Base-by-base conservation (phyloP, 306 rosid species). In the Aeschynomene evenia region DNA sequence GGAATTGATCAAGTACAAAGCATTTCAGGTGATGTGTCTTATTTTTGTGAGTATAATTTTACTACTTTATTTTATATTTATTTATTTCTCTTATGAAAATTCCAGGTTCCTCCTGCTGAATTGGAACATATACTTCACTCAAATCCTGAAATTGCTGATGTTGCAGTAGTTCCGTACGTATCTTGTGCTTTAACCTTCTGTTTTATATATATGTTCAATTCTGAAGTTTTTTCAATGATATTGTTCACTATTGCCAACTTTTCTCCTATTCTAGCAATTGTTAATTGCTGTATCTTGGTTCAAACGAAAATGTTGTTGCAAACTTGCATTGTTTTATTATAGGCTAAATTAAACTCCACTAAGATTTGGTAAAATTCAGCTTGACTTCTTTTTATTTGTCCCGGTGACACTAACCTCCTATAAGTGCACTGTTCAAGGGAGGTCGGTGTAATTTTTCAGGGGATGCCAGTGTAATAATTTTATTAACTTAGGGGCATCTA, bases 1-100 rank as follows among this genome's bases (percentile, higher is more conserved):
- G 84, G 98, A 94, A 68, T 80, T 94, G 88, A 94, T 94, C 66
- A 88, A 94, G 76, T 94, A 90, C 86, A 94, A 90, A 74, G 98
- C 80, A 24, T 90, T 88, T 88, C 97, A 91, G 91, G 97, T 94
- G 74, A 86, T 29, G 46, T 22, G 56, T 77, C 51, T 2, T 19
- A 37, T n/a, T 24, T 39, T 74, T 61, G 40, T 10, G 9, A 4
- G 50, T 46, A 2, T 39, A 16, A 22, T 50, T 76, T 53, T 51
- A 49, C 12, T 52, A 9, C 3, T 45, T 12, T n/a, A n/a, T 3
- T 15, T 2, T n/a, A 16, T 46, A 51, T 43, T 73, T 21, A 18
- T 71, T 18, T 33, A 9, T 19, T 43, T 79, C 26, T 71, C 51
- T 37, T 76, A 69, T 70, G 45, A 9, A 82, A 77, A n/a, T n/a